A percentile compares a stretch with the other conserved stretches of the same genome.
phyloP scores from a whole-genome alignment of 2,329 filamentous ascomycete genomes.

The Microsporum audouinii region DNA sequence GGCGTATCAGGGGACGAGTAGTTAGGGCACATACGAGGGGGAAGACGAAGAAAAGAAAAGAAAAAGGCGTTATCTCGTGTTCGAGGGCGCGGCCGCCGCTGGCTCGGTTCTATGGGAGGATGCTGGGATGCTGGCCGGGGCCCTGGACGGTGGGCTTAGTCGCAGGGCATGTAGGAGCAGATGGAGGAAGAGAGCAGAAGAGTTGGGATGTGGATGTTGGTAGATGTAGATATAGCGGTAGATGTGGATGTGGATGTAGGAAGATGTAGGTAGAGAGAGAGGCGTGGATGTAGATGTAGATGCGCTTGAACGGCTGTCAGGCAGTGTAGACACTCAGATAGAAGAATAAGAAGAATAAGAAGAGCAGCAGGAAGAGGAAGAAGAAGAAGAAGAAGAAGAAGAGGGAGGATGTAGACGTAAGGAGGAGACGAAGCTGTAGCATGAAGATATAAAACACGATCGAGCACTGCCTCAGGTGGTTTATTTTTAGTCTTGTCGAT shows the following conservation, averaged over 20 bases:
- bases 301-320: no score
- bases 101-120: background rate
- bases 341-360: no score
- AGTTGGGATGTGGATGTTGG: background rate
- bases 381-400: no score
- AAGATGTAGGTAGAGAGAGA: no score
- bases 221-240: background rate
- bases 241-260: background rate
- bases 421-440: no score
- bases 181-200: background rate
- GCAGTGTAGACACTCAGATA: no score
- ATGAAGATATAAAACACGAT: no score
- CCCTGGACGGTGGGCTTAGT: background rate
- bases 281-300: no score
- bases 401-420: no score
- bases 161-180: background rate
- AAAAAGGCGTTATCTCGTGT: slow-evolving; percentile 1
- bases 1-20: background rate
- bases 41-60: background rate
- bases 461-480: background rate
- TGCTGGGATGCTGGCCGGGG: background rate
- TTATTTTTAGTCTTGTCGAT: background rate
- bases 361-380: no score
- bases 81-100: slow-evolving; percentile 1
- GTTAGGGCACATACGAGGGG: background rate